phyloP scores from a whole-genome alignment of 192 early-diverging fungal species.

The Spizellomyces sp. region DNA sequence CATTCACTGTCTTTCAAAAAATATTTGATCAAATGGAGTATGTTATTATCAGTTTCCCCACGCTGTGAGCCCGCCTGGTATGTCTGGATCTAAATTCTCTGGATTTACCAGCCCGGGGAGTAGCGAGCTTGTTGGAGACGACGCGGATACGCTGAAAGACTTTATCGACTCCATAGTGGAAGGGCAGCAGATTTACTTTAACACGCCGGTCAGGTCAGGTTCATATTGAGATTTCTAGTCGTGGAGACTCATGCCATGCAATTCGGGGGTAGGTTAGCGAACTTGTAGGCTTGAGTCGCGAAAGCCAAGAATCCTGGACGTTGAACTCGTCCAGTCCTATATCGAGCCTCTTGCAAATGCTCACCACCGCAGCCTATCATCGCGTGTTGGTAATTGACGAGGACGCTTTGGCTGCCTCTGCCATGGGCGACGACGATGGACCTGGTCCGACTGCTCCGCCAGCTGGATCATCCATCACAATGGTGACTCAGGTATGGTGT shows the following conservation, averaged over 20 bases:
- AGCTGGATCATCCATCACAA: slow-evolving; percentile 24
- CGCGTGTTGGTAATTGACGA: slow-evolving; percentile 50
- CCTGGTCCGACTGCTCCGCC: slow-evolving; percentile 20
- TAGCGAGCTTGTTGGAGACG: background rate
- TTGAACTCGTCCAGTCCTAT: slow-evolving; percentile 42
- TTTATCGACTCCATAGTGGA: slow-evolving; percentile 17
- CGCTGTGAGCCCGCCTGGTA: background rate
- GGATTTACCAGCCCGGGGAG: background rate
- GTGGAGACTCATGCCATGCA: too few species aligned
- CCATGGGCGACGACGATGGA: slow-evolving; percentile 18
- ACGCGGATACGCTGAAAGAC: background rate
- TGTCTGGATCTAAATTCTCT: background rate
- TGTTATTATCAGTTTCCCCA: slow-evolving; percentile 3
- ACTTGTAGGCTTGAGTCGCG: slow-evolving; percentile 39
- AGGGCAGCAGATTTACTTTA: slow-evolving; percentile 42
- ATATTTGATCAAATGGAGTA: slow-evolving; percentile 47
- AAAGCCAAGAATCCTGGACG: slow-evolving; percentile 41
- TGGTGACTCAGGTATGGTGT: slow-evolving; percentile 41
- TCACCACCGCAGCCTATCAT: slow-evolving; percentile 42
- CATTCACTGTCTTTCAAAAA: slow-evolving; percentile 49
- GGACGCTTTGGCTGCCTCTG: slow-evolving; percentile 20
- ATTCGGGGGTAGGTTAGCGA: slow-evolving; percentile 1
- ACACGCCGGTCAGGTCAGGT: slow-evolving; percentile 22
- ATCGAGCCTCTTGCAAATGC: slow-evolving; percentile 41
- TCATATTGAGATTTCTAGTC: background rate